Base-by-base conservation (phyloP, 305 asterid genomes). In the Stenogyne calaminthoides region DNA sequence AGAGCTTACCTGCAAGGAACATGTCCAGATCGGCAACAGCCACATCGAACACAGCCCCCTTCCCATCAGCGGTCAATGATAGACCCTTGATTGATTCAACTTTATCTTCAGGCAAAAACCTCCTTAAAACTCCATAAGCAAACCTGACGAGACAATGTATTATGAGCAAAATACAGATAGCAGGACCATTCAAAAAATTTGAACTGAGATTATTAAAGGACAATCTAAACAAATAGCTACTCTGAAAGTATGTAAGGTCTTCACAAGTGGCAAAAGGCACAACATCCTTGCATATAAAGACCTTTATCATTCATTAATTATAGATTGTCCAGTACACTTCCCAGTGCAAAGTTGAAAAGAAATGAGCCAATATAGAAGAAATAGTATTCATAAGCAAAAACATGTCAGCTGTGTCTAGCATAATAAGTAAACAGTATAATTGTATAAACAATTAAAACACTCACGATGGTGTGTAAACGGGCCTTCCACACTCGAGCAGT, bases 1-100 rank as follows among this genome's bases (percentile, higher is more conserved):
- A 5, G 29, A 72, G 78, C 89, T 58, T 59, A 92, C 99, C 98
- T 6, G 86, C 61, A 47, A 95, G 88, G 80, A 90, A 90, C 7
- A 70, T 34, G 64, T 87, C 96, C 55, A 92, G 80, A 79, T 92
- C 97, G 27, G 83, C 81, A 5, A 76, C 63, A 75, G 91, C 82
- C 60, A 95, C 96, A 76, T 95, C 99, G 76, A 95, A 95, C 59
- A 95, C 96, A 0, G 96, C 96, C 0, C 94, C 98, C 57, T 78
- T 90, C 22, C 96, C 98, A 60, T 95, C 97, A 19, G 88, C 92
- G 1, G 96, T 90, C 86, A 95, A 74, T 54, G 98, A 76, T 77
- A 95, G 89, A 59, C 97, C 98, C 83, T 85, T 87, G 56, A 92
- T 80, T 47, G 96, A 90, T 70, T 90, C 94, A 11, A 90, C 96